phyloP scores from a whole-genome alignment of 305 asterid species.

The Fraxinus paxiana region DNA sequence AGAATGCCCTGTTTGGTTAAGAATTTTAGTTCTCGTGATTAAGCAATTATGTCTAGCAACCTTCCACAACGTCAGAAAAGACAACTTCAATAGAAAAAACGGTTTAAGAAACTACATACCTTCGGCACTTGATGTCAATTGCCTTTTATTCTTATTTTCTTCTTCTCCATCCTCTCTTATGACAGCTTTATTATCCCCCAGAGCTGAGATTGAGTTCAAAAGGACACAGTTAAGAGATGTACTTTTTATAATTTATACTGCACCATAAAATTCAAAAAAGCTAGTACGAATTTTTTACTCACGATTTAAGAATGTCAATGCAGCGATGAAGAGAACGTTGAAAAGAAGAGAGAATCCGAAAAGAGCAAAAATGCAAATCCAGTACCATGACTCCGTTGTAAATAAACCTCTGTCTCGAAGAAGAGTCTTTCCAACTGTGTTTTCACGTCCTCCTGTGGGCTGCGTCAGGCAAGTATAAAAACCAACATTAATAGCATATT shows the following conservation, averaged over 20 bases:
- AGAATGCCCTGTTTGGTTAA: background rate
- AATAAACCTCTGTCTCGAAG: background rate
- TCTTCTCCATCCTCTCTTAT: constrained; percentile 20
- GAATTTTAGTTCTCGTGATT: background rate
- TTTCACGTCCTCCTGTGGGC: background rate
- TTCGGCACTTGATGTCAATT: constrained; percentile 17
- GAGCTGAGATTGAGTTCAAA: constrained; percentile 25
- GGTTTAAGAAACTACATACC: constrained; percentile 17
- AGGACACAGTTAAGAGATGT: background rate
- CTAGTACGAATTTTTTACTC: background rate
- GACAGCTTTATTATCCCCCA: constrained; percentile 30
- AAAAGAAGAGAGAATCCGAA: background rate
- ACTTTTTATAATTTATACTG: background rate
- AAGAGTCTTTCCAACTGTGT: background rate
- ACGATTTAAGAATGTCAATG: background rate
- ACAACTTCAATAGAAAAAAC: background rate
- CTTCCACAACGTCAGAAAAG: background rate
- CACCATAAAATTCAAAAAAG: background rate
- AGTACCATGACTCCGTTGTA: background rate
- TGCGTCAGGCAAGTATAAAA: background rate
- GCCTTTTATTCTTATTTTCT: constrained; percentile 4
- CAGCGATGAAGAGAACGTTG: background rate
- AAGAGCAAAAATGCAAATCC: background rate
- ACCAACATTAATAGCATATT: background rate
- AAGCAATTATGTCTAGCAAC: background rate